phyloP scores from a whole-genome alignment of 352 stramenopile species.

The Globisporangium perplexum region DNA sequence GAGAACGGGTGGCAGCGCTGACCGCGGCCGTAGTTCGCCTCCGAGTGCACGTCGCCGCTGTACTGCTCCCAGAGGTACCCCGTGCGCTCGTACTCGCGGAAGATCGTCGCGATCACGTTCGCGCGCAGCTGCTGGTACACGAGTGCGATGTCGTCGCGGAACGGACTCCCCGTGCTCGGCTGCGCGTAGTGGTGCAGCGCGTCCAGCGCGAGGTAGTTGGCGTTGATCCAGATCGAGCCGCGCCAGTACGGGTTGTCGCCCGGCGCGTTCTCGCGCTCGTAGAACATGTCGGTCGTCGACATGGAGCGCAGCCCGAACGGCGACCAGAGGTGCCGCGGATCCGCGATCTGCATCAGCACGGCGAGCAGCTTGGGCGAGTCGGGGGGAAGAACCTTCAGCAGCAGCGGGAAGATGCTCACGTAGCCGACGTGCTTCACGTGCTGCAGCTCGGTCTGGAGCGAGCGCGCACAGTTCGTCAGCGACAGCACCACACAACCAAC shows the following conservation, averaged over 20 bases:
- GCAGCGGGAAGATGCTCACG: conserved; percentile 83
- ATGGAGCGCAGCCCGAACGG: conserved; percentile 84
- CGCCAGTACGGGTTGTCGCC: conserved; percentile 92
- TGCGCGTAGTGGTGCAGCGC: conserved; percentile 77
- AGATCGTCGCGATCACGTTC: conserved; percentile 63
- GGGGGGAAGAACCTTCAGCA: conserved; percentile 62
- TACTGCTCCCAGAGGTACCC: conserved; percentile 95
- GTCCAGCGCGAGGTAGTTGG: conserved; percentile 90
- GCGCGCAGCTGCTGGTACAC: conserved; percentile 45
- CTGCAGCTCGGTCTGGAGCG: conserved; percentile 38
- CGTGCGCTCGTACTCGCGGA: conserved; percentile 78
- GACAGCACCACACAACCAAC: background rate
- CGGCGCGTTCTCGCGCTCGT: conserved; percentile 85
- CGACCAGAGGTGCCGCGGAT: conserved; percentile 68
- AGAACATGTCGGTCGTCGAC: conserved; percentile 80
- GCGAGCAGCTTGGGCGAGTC: conserved; percentile 61
- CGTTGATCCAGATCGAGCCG: conserved; percentile 93
- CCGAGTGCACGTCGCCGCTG: conserved; percentile 56
- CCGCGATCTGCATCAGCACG: conserved; percentile 50
- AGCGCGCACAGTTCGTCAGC: background rate
- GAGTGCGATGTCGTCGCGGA: conserved; percentile 29
- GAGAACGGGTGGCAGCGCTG: conserved; percentile 91
- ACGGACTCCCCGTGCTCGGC: conserved; percentile 30
- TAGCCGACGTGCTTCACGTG: conserved; percentile 85
- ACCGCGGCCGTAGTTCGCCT: conserved; percentile 60